Evolutionary conservation across 805 yeast genomes (phyloP), one percentile per base, ranked within the genome.

Genomic region (Sugiyamaella chiloensis): DNA sequence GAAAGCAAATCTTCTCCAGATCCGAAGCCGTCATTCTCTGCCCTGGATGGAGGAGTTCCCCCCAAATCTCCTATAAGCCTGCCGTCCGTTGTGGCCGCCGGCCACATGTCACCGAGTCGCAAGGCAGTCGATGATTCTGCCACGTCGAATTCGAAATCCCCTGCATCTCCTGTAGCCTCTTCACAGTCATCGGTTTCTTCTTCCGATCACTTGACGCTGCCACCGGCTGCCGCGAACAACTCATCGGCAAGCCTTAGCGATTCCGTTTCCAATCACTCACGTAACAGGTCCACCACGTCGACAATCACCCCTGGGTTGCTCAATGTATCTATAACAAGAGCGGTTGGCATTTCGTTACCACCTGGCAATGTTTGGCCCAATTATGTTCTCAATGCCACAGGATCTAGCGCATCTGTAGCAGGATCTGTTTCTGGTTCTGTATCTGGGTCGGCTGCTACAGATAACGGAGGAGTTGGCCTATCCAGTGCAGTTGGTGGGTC

Each of bases 221-320:
- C 37, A 9, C 16, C 16, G 11, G 21, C 19, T 14, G 21, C 37
- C 11, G 20, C 21, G 11, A 34, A 34, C 37, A 9, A 19, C 20
- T 34, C 37, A 16, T 34, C 37, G 5, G 21, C 14, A 12, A 34
- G 37, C 20, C 16, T 34, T 34, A 24, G 24, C 16, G 17, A 31
- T 11, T 2, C 32, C 11, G 14, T 12, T 4, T 24, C 29, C n/a
- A 41, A 42, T 20, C 39, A 24, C 20, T 34, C 44, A 3, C 44
- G 37, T 16, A 32, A 24, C n/a, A 9, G 41, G 11, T 45, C 49
- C n/a, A 50, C 55, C 9, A n/a, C n/a, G n/a, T 50, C 55, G 1
- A 47, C 56, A 3, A 40, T 51, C 8, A 51, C 54, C 24, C 54
- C 54, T 20, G 56, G 56, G 4, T 16, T 53, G 7, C 42, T 53